Base-by-base conservation (phyloP, 805 yeast species). In the Cyberlindnera saturnus region DNA sequence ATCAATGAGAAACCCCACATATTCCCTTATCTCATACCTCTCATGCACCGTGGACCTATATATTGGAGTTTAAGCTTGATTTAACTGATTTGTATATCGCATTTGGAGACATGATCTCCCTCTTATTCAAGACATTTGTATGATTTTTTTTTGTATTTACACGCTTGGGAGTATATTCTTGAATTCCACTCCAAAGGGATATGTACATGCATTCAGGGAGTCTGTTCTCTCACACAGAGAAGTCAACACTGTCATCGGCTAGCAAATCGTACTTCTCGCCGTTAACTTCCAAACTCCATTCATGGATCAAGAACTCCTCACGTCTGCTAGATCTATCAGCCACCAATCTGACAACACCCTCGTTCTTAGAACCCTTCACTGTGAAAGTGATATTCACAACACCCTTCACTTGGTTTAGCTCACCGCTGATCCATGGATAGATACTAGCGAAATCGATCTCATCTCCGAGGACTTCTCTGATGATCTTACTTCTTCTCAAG, bases 361-460 rank as follows among this genome's bases (percentile, higher is more conserved):
- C 76, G 15, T 69, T 71, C 51, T 73, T 71, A 41, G 74, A 74
- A 10, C 98, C 99, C 52, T 73, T 72, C 32, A 88, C 85, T 31
- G 71, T 65, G 55, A 88, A 89, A 26, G 63, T 62, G 49, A 93
- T 77, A 60, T 91, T 84, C 34, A 93, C 84, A 16, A 75, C 69
- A 20, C 96, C 96, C 48, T 79, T 73, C 47, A 87, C 88, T 26
- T 93, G 87, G 53, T 90, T 88, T 50, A 93, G 68, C 36, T 79
- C 77, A 11, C 99, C 99, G 44, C 73, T 66, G 46, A 91, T 81
- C 96, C 96, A 93, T 5, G 99, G 98, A 68, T 82, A 76, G 31
- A 84, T 65, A 23, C 82, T 79, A 26, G 78, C 75, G 59, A 82
- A 88, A 32, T 79, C 79, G 49, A 91, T 85, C 55, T 85, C 81